Percentiles rank a stretch among this genome's conserved stretches.
phyloP scores from a whole-genome alignment of 2,329 filamentous ascomycete species.

The Metarhizium robertsii region DNA sequence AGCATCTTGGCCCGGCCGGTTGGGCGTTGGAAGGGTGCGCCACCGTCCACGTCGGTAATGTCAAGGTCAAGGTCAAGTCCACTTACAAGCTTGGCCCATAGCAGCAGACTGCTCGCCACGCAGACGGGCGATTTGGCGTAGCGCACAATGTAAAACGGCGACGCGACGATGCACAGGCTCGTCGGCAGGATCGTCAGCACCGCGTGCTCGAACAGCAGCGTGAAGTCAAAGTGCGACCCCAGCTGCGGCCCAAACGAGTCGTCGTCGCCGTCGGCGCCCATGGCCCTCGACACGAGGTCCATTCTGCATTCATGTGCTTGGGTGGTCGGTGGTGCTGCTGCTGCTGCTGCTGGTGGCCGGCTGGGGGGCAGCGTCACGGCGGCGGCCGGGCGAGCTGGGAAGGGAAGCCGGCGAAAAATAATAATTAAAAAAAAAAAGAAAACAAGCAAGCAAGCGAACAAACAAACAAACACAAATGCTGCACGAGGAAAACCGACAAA shows the following conservation, averaged over 20 bases:
- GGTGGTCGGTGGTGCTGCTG: no score
- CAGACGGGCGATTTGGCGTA: slow-evolving; percentile 6
- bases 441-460: no score
- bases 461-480: no score
- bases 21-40: no score
- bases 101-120: slow-evolving; percentile 4
- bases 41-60: no score
- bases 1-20: no score
- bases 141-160: slow-evolving; percentile 3
- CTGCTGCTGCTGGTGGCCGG: no score
- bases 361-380: background rate
- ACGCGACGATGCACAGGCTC: slow-evolving; percentile 3
- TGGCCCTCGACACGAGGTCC: background rate
- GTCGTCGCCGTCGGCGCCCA: background rate
- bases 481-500: background rate
- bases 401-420: no score
- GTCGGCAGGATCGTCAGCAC: slow-evolving; percentile 10
- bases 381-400: no score
- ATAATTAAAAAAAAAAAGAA: no score
- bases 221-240: slow-evolving; percentile 12
- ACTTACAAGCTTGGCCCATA: slow-evolving; percentile 14
- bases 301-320: background rate
- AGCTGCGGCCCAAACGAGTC: slow-evolving; percentile 7
- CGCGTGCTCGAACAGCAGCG: slow-evolving; percentile 12
- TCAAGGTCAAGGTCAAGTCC: background rate